Evolutionary conservation across 106 monocot species (phyloP).

Genomic region (Allium cepa): DNA sequence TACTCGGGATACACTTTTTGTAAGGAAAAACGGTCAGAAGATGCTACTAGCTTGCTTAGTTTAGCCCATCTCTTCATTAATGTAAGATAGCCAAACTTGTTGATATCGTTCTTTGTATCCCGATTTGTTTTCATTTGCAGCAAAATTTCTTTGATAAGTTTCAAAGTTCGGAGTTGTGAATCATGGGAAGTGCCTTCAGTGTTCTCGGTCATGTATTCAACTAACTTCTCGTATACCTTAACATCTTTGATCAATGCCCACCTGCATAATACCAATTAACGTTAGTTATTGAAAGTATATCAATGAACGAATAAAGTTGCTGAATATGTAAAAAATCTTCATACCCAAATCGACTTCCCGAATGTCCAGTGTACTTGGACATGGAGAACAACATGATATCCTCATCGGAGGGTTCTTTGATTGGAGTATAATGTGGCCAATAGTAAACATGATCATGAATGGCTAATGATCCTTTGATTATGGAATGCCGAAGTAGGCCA

Average conservation of each 20-base stretch:
- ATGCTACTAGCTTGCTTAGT: constrained; percentile 31
- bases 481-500: constrained; percentile 16
- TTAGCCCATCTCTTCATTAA: constrained; percentile 42
- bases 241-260: constrained; percentile 68
- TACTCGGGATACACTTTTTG: constrained; percentile 40
- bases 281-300: not conserved
- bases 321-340: too few species aligned
- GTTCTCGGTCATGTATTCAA: constrained; percentile 9
- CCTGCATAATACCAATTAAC: constrained; percentile 14
- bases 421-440: constrained; percentile 74
- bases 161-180: constrained; percentile 52
- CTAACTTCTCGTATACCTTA: constrained; percentile 26
- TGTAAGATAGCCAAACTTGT: constrained; percentile 34
- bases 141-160: constrained; percentile 51
- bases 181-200: constrained; percentile 49
- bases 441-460: constrained; percentile 70
- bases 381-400: constrained; percentile 44
- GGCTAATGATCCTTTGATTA: constrained; percentile 35
- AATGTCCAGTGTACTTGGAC: too few species aligned
- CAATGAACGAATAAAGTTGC: too few species aligned
- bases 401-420: constrained; percentile 48
- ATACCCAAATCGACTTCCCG: constrained; percentile 24
- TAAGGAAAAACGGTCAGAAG: constrained; percentile 60
- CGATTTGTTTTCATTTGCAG: constrained; percentile 11
- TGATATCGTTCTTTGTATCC: constrained; percentile 37